Conservation (phyloP, 257 asterid genomes). For the Nicotiana tomentosiformis region DNA sequence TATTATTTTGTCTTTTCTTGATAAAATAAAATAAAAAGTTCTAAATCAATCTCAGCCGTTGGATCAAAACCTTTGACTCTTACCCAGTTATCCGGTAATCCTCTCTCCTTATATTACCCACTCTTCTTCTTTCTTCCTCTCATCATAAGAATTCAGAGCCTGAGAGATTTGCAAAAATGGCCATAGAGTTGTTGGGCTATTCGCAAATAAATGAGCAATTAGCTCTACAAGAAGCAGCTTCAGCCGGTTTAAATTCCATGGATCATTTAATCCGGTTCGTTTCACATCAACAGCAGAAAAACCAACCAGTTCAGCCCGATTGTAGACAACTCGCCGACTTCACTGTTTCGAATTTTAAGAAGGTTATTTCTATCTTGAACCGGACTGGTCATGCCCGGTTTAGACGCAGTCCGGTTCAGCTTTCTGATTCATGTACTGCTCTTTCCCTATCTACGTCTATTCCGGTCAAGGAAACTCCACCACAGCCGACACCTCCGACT, state of each 20-base stretch:
- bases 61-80: conserved; percentile 32
- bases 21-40: not conserved
- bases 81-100: conserved; percentile 40
- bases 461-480: not conserved
- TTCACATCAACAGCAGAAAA: conserved; percentile 31
- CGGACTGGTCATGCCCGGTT: conserved; percentile 88
- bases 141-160: not conserved
- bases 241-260: conserved; percentile 73
- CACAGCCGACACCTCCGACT: conserved; percentile 15
- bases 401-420: conserved; percentile 57
- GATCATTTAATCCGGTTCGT: conserved; percentile 58
- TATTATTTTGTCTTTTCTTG: not conserved
- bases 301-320: conserved; percentile 24
- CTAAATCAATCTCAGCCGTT: not conserved
- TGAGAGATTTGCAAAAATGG: conserved; percentile 34
- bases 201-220: conserved; percentile 39
- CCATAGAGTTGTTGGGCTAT: conserved; percentile 37
- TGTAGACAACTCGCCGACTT: conserved; percentile 63
- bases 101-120: conserved; percentile 22
- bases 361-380: conserved; percentile 36
- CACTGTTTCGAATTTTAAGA: conserved; percentile 56
- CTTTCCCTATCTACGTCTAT: not conserved
- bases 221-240: conserved; percentile 61
- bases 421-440: conserved; percentile 13
- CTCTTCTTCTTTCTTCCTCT: not conserved